phyloP scores from a whole-genome alignment of 345 rosid genomes.

The Cardamine chenopodiifolia region DNA sequence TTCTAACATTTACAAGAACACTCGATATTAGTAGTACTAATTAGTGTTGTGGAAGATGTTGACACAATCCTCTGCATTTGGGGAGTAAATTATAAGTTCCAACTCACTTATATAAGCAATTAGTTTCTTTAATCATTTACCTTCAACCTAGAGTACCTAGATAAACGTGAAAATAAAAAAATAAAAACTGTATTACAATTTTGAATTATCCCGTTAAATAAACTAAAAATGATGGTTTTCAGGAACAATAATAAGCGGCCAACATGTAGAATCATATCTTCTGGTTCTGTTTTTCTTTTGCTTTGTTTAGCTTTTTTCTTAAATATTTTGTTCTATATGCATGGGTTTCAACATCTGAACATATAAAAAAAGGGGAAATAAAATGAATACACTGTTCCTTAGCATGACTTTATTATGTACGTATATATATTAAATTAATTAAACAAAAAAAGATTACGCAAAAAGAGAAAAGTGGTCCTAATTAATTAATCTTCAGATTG shows the following conservation, averaged over 20 bases:
- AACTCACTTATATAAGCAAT: no score
- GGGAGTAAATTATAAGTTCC: neutral
- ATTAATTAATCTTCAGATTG: conserved; percentile 28
- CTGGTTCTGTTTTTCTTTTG: conserved; percentile 6
- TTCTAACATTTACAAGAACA: no score
- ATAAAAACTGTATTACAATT: neutral
- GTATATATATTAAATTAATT: neutral
- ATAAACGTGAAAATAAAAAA: neutral
- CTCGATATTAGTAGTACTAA: neutral
- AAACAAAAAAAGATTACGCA: conserved; percentile 8
- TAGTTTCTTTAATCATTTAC: no score
- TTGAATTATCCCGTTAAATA: neutral
- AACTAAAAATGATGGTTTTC: neutral
- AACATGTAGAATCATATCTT: conserved; percentile 26
- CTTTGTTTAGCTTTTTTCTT: conserved; percentile 15
- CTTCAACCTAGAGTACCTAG: no score
- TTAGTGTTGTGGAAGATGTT: conserved; percentile 7
- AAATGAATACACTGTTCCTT: conserved; percentile 4
- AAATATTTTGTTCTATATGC: conserved; percentile 33
- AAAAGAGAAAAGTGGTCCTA: conserved; percentile 39
- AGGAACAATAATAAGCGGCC: neutral
- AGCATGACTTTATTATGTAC: conserved; percentile 21
- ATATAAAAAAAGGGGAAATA: conserved; percentile 4
- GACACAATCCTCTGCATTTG: conserved; percentile 1
- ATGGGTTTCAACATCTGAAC: conserved; percentile 38